Base-by-base conservation (phyloP, 352 stramenopile genomes). In the Pythium apleroticum region DNA sequence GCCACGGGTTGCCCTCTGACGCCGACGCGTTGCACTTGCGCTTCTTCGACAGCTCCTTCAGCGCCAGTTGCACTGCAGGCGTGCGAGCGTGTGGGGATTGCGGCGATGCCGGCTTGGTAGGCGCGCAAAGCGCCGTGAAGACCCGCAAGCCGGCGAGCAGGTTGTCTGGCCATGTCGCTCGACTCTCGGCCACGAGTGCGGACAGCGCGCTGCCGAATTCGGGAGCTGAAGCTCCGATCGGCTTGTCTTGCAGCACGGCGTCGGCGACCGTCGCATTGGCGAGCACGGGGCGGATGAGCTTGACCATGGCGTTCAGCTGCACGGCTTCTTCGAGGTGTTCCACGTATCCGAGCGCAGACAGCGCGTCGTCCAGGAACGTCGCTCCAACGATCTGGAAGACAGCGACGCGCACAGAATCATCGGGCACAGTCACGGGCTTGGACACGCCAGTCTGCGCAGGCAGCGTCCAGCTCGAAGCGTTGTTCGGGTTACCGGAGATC, bases 281-380 rank as follows among this genome's bases (percentile, higher is more conserved):
- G 2, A 89, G 65, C 53, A 80, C 73, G 37, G 82, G 80, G 3
- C 76, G 54, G 11, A 89, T 72, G 27, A 91, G 80, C 48, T 83
- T 86, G 19, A 83, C 77, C 80, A 91, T 91, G 3, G 77, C 80
- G 43, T 88, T 73, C 30, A 91, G 55, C 37, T 89, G 74, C 30
- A 76, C 72, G 1, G 63, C 50, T 14, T 69, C 64, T 15, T 81
- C 72, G 1, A 86, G 55, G 19, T 76, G 75, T 15, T 89, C 75
- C 31, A 86, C 71, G 50, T 84, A 91, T 4, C 80, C 77, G 43
- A 91, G 54, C 20, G 71, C 73, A 4, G 69, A 69, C 10, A 91
- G 58, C 61, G 84, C 74, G 12, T 89, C 77, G 20, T 87, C 75
- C 33, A 91, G 45, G 63, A 91, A 91, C 33, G 63, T 46, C n/a